Conservation (phyloP, 495 filamentous ascomycete genomes). For the Podospora didyma region DNA sequence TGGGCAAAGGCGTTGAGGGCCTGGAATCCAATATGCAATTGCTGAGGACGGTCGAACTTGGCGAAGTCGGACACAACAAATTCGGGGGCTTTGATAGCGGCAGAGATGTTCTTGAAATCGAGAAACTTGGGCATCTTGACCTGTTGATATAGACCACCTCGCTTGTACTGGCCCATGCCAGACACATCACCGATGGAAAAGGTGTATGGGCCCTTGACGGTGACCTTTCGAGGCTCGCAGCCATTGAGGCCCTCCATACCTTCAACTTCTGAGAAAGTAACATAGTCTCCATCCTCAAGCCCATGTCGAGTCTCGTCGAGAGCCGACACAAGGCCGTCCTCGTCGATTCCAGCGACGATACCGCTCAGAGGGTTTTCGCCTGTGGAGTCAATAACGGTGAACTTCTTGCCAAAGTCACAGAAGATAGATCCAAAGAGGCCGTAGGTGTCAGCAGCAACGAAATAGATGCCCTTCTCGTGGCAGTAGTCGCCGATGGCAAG, state of each 20-base stretch:
- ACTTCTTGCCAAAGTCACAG: conserved; percentile 94
- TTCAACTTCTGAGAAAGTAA: conserved; percentile 88
- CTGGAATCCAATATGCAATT: conserved; percentile 91
- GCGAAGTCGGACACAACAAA: conserved; percentile 91
- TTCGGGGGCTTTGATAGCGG: conserved; percentile 80
- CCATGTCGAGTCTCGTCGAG: conserved; percentile 95
- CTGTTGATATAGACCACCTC: conserved; percentile 86
- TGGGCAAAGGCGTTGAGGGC: conserved; percentile 81
- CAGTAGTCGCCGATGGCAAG: conserved; percentile 83
- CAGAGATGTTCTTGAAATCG: conserved; percentile 75
- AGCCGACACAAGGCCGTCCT: conserved; percentile 86
- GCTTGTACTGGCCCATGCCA: conserved; percentile 74
- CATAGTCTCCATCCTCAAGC: conserved; percentile 91
- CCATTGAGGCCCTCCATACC: conserved; percentile 90
- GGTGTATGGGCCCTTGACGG: conserved; percentile 92
- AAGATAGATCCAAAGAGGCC: conserved; percentile 95
- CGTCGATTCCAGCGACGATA: conserved; percentile 85
- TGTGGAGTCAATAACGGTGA: conserved; percentile 81
- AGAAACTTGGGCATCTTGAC: conserved; percentile 97
- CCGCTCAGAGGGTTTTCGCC: conserved; percentile 85
- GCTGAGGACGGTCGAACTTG: conserved; percentile 90
- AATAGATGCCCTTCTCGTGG: conserved; percentile 84
- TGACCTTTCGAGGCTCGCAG: conserved; percentile 78
- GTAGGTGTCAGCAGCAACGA: conserved; percentile 83
- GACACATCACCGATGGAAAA: conserved; percentile 96